Percentiles rank a stretch among this genome's conserved stretches.
Conservation (phyloP, 192 early-diverging fungal species). For the Dissophora ornata region DNA sequence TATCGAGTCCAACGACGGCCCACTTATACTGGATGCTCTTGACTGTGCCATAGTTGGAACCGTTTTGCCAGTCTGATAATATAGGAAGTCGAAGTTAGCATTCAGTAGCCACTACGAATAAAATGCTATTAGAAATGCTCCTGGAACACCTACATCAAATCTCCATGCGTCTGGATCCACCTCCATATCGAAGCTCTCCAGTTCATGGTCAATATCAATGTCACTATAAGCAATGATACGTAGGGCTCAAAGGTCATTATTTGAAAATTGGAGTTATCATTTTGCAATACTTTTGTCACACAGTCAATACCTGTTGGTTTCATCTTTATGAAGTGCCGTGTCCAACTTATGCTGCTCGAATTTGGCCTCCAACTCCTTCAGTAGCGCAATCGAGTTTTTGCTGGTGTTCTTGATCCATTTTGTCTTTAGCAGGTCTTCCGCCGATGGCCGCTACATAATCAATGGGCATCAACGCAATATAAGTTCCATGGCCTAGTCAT, state of each 20-base stretch:
- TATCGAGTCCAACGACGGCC: conserved; percentile 31
- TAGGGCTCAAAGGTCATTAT: too few relatives aligned
- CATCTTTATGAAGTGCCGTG: conserved; percentile 32
- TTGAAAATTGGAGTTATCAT: too few relatives aligned
- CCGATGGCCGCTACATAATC: conserved; percentile 76
- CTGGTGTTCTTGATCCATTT: conserved; percentile 77
- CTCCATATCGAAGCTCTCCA: conserved; percentile 58
- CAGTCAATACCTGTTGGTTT: conserved; percentile 47
- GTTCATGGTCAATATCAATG: conserved; percentile 59
- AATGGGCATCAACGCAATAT: conserved; percentile 6
- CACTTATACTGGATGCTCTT: conserved; percentile 34
- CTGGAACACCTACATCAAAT: conserved; percentile 63
- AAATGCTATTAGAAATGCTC: too few relatives aligned
- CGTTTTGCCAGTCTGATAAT: conserved; percentile 34
- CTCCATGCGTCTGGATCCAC: conserved; percentile 61
- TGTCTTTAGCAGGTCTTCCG: conserved; percentile 86
- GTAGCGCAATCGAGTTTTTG: conserved; percentile 60
- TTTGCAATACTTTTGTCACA: too few relatives aligned
- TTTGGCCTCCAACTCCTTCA: conserved; percentile 73
- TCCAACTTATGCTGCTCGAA: conserved; percentile 72
- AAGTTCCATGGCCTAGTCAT: not conserved
- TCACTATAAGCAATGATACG: conserved; percentile 14
- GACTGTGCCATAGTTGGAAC: conserved; percentile 21
- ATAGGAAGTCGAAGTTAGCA: too few relatives aligned
- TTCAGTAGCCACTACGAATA: too few relatives aligned